A percentile compares a stretch with the other conserved stretches of the same genome.
These are phyloP conservation scores for Yamadazyma oceani DNA, from an alignment of 1,139 yeast genomes.

Conservation along the genomic window DNA sequence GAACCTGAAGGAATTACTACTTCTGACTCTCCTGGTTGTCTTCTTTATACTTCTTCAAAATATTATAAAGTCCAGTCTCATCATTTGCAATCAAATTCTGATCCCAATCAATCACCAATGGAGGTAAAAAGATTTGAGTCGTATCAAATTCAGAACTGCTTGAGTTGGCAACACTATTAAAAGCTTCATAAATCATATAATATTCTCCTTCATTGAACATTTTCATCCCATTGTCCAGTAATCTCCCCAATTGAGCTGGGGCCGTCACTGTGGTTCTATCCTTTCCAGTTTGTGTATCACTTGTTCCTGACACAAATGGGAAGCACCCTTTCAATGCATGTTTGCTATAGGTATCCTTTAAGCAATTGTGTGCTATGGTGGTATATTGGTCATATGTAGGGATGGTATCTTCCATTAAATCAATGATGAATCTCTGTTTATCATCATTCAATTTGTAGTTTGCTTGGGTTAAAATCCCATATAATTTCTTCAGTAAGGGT, in stretches of 20 bases:
- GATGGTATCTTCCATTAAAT: slow-evolving; percentile 40
- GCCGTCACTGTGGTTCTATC: slow-evolving; percentile 29
- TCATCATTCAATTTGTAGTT: slow-evolving; percentile 27
- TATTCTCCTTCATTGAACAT: slow-evolving; percentile 43
- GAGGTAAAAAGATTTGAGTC: slow-evolving; percentile 39
- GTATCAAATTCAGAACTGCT: slow-evolving; percentile 30
- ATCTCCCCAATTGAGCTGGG: slow-evolving; percentile 25
- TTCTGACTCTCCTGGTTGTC: background rate
- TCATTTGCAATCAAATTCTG: slow-evolving; percentile 44
- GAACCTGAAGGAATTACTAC: no score
- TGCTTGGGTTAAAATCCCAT: slow-evolving; percentile 34
- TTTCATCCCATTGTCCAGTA: slow-evolving; percentile 25
- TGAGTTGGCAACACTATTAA: slow-evolving; percentile 27
- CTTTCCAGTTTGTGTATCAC: slow-evolving; percentile 20
- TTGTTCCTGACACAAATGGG: slow-evolving; percentile 32
- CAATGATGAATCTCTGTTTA: slow-evolving; percentile 33
- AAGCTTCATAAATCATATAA: slow-evolving; percentile 40
- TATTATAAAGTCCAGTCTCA: slow-evolving; percentile 30
- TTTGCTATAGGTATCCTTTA: slow-evolving; percentile 27
- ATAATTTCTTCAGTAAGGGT: slow-evolving; percentile 34
- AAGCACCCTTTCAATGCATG: slow-evolving; percentile 32
- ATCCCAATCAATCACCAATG: slow-evolving; percentile 51
- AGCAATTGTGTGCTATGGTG: slow-evolving; percentile 28
- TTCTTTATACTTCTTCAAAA: slow-evolving; percentile 31
- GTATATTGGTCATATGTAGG: slow-evolving; percentile 48